Evolutionary conservation across 2,329 filamentous ascomycete genomes (phyloP), one percentile per base, ranked within the genome.

Genomic region (Trichoderma lentiforme): DNA sequence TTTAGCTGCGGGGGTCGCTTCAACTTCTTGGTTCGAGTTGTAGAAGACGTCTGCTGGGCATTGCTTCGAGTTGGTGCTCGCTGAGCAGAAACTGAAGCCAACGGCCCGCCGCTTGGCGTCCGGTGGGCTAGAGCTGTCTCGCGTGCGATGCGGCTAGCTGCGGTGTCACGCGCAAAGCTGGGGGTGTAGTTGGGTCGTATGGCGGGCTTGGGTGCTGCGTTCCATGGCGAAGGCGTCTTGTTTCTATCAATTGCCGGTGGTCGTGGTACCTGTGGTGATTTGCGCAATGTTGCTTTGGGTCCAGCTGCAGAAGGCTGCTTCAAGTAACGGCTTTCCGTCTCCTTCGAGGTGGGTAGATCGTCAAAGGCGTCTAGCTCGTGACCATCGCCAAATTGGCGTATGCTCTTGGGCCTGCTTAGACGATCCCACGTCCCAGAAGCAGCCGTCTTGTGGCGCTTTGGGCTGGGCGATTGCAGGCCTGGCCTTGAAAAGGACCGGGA

Each of bases 321-420:
- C 73, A 94, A 86, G 78, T 90, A 99, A 76, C 90, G 92, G 74
- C 90, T 94, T 82, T 99, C 96, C 15, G 90, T 88, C 73, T 92
- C 89, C 14, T 88, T 90, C 18, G 95, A 98, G 0, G 95, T 98
- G 1, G 95, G 95, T 71, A 99, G 84, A 81, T 99, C 96, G 79
- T 99, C 96, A 79, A 99, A 98, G 3, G 88, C 90, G 76, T 98
- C 95, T 39, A 99, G 86, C 81, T 99, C 96, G 73, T 92, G 92
- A 18, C 96, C 96, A 80, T 98, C 94, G 14, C 96, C 96, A 82
- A 97, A 99, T 86, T 82, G 79, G 73, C 81, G 82, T 75, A 82
- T 82, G 65, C 81, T 80, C 76, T 81, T 82, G 3, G 94, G 94
- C 79, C 91, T 92, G 74, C 89, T 95, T 72, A 97, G 83, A 61